Base-by-base conservation (phyloP, 1,284 basidiomycete genomes). In the Coniophora puteana region DNA sequence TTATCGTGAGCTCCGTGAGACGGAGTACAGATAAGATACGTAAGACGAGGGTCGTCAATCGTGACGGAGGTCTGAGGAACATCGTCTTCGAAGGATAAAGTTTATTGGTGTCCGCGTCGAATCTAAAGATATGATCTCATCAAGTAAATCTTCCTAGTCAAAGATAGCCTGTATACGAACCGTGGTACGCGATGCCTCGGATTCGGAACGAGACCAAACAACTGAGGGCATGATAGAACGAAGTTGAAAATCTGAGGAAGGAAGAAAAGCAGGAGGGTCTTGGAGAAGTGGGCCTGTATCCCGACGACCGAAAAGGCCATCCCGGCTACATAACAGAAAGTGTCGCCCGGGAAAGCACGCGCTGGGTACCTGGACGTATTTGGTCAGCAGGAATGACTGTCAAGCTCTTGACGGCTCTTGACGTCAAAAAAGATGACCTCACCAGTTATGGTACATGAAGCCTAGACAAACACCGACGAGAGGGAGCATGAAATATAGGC, bases 171-270 rank as follows among this genome's bases (percentile, higher is more conserved):
- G 5, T 14, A 18, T 20, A 63, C 72, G 48, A 58, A 92, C 89
- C 80, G 77, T 39, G 96, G 96, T 12, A 99, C 75, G 22, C 96
- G 78, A 66, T 99, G 96, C 31, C 96, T 71, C 2, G 96, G 96
- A 56, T 93, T 97, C 0, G 89, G 87, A 6, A 99, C 89, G 8
- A 99, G 63, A 1, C 90, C 89, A 57, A 98, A 98, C 2, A 99
- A 68, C 60, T 99, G 96, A 4, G 96, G 96, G 51, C 87, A 91
- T 17, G 93, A 96, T 27, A 98, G 72, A 30, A 97, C 38, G 56
- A 99, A 99, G 64, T 99, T 99, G 79, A 98, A 91, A 48, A 97
- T 88, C 60, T 99, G 96, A 4, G 96, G 96, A 24, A 97, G 73
- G 71, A 99, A 99, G 74, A 99, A 98, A 21, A 99, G 71, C 37